Evolutionary conservation across 1,284 basidiomycete genomes (phyloP).

Genomic region (Cystobasidium slooffiae): DNA sequence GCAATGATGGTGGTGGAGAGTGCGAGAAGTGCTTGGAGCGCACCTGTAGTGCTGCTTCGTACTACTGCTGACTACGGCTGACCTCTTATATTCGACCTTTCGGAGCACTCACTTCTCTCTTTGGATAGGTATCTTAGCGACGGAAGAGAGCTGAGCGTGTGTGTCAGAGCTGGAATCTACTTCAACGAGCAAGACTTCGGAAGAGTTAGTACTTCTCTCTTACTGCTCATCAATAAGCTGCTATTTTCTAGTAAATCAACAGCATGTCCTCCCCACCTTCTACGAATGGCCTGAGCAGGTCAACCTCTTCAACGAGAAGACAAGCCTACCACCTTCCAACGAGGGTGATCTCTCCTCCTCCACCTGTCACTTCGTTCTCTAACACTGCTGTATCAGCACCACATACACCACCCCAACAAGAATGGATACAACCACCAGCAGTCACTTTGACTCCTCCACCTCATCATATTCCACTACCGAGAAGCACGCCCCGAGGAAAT

Average conservation of each 20-base stretch:
- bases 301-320: slow-evolving; percentile 2
- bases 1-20: too few relatives aligned
- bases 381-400: background rate
- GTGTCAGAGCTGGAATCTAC: slow-evolving; percentile 9
- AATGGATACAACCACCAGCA: background rate
- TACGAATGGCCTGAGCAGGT: background rate
- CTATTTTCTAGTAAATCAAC: background rate
- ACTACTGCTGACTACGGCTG: background rate
- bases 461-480: background rate
- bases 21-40: too few relatives aligned
- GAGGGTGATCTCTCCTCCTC: slow-evolving; percentile 10
- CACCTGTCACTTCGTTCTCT: background rate
- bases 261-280: slow-evolving; percentile 4
- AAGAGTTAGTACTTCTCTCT: background rate
- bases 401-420: slow-evolving; percentile 6
- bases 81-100: too few relatives aligned
- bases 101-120: background rate
- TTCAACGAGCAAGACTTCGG: slow-evolving; percentile 7
- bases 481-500: background rate
- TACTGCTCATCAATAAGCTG: background rate
- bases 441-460: background rate
- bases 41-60: too few relatives aligned
- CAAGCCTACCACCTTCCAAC: slow-evolving; percentile 19
- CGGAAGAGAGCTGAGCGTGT: background rate
- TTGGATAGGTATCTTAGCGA: background rate